A percentile compares a stretch with the other conserved stretches of the same genome.
Evolutionary conservation across 1,284 basidiomycete species (phyloP).

Genomic region (Clitocybe nebularis): DNA sequence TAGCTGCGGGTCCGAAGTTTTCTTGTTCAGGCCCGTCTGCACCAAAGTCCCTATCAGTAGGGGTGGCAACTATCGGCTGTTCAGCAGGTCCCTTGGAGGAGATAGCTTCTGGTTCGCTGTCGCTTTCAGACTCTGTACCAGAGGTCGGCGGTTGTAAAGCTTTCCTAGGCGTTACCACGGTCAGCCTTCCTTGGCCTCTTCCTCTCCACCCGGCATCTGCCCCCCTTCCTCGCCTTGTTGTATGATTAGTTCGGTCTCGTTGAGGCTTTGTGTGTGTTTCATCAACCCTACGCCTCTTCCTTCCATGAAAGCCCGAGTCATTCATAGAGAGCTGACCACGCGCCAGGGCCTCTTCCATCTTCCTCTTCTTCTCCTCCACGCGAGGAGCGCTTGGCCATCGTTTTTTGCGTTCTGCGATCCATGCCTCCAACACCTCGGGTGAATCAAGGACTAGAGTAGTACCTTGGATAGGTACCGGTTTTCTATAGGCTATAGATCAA

Average conservation of each 20-base stretch:
- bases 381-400: conserved; percentile 74
- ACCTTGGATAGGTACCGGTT: conserved; percentile 75
- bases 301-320: conserved; percentile 35
- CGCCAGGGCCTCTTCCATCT: conserved; percentile 68
- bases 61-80: neutral
- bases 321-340: conserved; percentile 69
- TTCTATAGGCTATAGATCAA: conserved; percentile 36
- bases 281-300: conserved; percentile 32
- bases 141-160: conserved; percentile 9
- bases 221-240: conserved; percentile 23
- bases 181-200: conserved; percentile 16
- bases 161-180: too few relatives aligned
- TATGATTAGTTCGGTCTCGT: neutral
- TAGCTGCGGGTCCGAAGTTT: neutral
- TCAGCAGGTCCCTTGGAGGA: conserved; percentile 48
- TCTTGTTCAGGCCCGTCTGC: neutral
- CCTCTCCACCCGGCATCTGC: conserved; percentile 29
- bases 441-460: conserved; percentile 76
- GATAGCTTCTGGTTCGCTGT: conserved; percentile 54
- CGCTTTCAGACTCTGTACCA: conserved; percentile 28
- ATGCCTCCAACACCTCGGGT: conserved; percentile 76
- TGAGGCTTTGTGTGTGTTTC: conserved; percentile 11
- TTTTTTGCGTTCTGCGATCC: conserved; percentile 84
- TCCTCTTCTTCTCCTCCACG: conserved; percentile 75
- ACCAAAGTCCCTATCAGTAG: neutral